Conservation (phyloP, 2,329 filamentous ascomycete genomes). For the Venturiaceae sp. region DNA sequence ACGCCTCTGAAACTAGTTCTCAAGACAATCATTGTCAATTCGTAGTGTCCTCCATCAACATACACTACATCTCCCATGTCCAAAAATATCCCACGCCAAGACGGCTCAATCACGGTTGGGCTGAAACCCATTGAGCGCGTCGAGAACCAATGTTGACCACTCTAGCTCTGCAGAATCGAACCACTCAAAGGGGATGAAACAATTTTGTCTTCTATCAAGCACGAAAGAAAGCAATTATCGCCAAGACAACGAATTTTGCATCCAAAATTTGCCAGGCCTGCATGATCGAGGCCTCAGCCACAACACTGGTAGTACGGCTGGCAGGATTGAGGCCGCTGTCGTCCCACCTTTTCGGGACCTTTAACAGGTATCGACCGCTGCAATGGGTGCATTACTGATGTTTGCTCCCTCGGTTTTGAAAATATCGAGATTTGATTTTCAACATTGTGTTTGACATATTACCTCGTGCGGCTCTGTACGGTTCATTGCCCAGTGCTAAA, state of each 20-base stretch:
- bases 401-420: background rate
- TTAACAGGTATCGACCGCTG: background rate
- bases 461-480: background rate
- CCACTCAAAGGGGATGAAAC: background rate
- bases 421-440: no score
- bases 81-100: background rate
- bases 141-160: background rate
- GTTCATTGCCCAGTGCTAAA: no score
- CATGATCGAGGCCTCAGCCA: background rate
- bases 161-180: background rate
- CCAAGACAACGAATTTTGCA: background rate
- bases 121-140: background rate
- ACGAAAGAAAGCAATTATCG: no score
- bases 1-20: no score
- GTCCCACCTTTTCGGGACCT: background rate
- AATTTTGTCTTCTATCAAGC: background rate
- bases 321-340: background rate
- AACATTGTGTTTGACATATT: background rate
- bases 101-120: background rate
- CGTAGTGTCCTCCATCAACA: background rate
- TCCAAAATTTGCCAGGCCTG: background rate
- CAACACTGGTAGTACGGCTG: background rate
- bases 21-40: no score
- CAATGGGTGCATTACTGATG: background rate
- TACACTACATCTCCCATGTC: background rate